Evolutionary conservation across 2,329 filamentous ascomycete species (phyloP).

Genomic region (Pyrenophora seminiperda): DNA sequence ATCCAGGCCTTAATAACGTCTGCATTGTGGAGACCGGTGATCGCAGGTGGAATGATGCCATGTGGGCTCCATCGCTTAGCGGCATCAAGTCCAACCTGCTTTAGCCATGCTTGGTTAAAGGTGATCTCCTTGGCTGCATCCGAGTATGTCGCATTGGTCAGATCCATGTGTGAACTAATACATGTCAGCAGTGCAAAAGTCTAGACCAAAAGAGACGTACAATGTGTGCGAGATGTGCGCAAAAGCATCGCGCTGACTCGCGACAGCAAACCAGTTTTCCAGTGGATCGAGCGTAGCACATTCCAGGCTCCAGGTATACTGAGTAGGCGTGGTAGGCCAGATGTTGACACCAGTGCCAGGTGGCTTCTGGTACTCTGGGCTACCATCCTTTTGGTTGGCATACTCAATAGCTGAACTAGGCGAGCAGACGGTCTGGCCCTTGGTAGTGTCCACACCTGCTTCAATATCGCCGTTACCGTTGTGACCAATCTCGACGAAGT

Average conservation of each 20-base stretch:
- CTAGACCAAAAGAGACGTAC: constrained; percentile 21
- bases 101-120: constrained; percentile 65
- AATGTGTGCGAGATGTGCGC: constrained; percentile 68
- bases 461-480: constrained; percentile 49
- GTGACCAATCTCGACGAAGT: constrained; percentile 46
- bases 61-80: constrained; percentile 57
- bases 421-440: constrained; percentile 31
- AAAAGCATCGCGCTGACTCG: constrained; percentile 59
- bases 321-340: constrained; percentile 49
- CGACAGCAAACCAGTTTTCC: constrained; percentile 60
- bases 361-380: constrained; percentile 53
- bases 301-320: constrained; percentile 56
- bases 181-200: constrained; percentile 7
- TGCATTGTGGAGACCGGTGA: constrained; percentile 68
- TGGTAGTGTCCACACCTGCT: constrained; percentile 33
- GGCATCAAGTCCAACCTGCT: constrained; percentile 57
- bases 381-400: constrained; percentile 47
- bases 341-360: constrained; percentile 47
- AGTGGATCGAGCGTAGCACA: constrained; percentile 60
- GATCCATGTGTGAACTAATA: constrained; percentile 57
- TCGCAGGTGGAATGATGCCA: constrained; percentile 66
- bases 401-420: constrained; percentile 48
- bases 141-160: constrained; percentile 65
- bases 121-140: constrained; percentile 63
- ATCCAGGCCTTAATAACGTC: constrained; percentile 65